These are phyloP conservation scores for Monosporascus cannonballus DNA, from an alignment of 2,329 filamentous ascomycete genomes.

Conservation along the genomic window DNA sequence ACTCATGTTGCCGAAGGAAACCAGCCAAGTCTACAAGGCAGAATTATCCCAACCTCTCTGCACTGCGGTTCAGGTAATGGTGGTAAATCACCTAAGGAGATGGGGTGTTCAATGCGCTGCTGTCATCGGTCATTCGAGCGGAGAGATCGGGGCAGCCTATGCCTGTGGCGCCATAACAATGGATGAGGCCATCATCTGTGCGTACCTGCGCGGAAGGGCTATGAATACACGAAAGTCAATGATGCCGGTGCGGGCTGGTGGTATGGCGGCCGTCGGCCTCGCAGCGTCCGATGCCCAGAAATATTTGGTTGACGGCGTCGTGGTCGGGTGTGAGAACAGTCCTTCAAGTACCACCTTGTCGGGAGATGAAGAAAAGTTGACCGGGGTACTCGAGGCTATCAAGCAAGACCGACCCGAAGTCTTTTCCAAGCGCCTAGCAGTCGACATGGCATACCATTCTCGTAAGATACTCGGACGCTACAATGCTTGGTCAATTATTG, in stretches of 20 bases:
- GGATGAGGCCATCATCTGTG: conserved; percentile 31
- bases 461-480: conserved; percentile 2
- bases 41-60: conserved; percentile 23
- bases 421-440: conserved; percentile 16
- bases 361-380: conserved; percentile 9
- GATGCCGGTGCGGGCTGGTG: conserved; percentile 7
- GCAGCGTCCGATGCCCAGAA: conserved; percentile 11
- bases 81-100: conserved; percentile 10
- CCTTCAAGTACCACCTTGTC: conserved; percentile 20
- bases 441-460: conserved; percentile 29
- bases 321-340: conserved; percentile 17
- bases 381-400: conserved; percentile 14
- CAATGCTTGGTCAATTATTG: not conserved
- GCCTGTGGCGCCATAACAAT: conserved; percentile 30
- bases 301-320: conserved; percentile 13
- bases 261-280: conserved; percentile 29
- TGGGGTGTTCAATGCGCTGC: conserved; percentile 8
- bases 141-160: conserved; percentile 39
- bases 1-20: conserved; percentile 8
- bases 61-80: conserved; percentile 16
- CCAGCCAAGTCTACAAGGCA: conserved; percentile 14
- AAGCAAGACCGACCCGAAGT: conserved; percentile 9
- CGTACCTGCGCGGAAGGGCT: conserved; percentile 34
- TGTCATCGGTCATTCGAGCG: conserved; percentile 25
- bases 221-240: conserved; percentile 12